Conservation (phyloP, 2,329 filamentous ascomycete species). For the Didymella exigua region DNA sequence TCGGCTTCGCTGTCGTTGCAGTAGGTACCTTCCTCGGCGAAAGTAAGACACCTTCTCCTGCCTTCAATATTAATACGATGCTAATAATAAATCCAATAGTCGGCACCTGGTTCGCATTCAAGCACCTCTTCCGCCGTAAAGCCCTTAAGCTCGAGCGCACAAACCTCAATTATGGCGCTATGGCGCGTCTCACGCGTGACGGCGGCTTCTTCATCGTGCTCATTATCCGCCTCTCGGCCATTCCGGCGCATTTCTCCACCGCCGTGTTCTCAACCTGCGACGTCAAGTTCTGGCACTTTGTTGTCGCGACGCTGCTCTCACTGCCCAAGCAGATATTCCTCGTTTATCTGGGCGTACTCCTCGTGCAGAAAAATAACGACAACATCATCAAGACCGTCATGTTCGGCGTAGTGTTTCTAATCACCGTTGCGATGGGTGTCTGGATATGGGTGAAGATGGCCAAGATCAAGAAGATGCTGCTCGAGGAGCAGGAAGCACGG, state of each 20-base stretch:
- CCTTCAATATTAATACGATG: not conserved
- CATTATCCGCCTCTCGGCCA: constrained; percentile 42
- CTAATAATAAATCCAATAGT: constrained; percentile 28
- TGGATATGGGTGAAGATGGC: constrained; percentile 46
- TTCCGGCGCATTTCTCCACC: constrained; percentile 44
- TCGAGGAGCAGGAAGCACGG: constrained; percentile 42
- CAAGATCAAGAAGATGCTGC: constrained; percentile 37
- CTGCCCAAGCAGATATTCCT: constrained; percentile 46
- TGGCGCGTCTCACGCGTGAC: constrained; percentile 44
- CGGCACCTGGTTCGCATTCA: constrained; percentile 47
- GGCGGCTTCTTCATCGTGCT: constrained; percentile 44
- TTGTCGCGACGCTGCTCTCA: constrained; percentile 42
- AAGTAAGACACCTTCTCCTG: constrained; percentile 22
- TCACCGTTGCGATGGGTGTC: constrained; percentile 38
- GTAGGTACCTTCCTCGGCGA: constrained; percentile 45
- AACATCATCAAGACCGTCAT: constrained; percentile 36
- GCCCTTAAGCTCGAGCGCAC: constrained; percentile 43
- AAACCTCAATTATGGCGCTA: constrained; percentile 45
- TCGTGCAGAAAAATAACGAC: constrained; percentile 36
- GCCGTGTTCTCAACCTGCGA: constrained; percentile 47
- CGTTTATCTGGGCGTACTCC: constrained; percentile 43
- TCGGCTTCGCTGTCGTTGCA: constrained; percentile 43
- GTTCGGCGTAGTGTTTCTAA: constrained; percentile 38
- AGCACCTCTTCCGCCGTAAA: constrained; percentile 37
- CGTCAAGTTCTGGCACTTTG: constrained; percentile 46